Base-by-base conservation (phyloP, 139 green algal species). In the Nannochloris sp. region DNA sequence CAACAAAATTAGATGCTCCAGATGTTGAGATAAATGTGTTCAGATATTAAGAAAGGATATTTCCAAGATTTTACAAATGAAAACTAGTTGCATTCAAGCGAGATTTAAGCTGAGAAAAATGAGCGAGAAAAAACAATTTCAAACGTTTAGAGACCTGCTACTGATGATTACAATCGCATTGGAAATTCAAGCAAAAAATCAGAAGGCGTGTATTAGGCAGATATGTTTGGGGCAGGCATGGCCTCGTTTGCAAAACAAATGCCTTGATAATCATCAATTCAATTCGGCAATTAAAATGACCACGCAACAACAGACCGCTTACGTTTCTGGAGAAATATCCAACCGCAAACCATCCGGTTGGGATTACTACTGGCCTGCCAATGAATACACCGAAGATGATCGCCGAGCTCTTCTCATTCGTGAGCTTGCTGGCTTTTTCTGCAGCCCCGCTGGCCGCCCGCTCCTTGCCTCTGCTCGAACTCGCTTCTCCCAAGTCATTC, bases 331-430 rank as follows among this genome's bases (percentile, higher is more conserved):
- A n/a, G 64, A 7, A n/a, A 24, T 3, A 54, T 57, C 15, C 4
- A 36, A 15, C 65, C n/a, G n/a, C n/a, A n/a, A 31, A 33, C 79
- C 73, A 1, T 27, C 38, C 7, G 29, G 68, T 15, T 87, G 77
- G 78, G 31, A 30, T 10, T 34, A 74, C 23, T 75, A 87, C 46
- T 83, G 85, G 25, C 29, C 59, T 1, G 29, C 45, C 9, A 47
- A 64, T 19, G 60, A 68, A 1, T 84, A 72, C 39, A 37, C 57
- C 9, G 12, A 65, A 2, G 48, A 77, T 2, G 81, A 87, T 61
- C 66, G 75, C 3, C 62, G 79, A 0, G 72, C 70, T 7, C 4
- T 76, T 51, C 66, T 87, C 1, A 35, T 78, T 4, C 3, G 42
- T 1, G 77, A 86, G 23, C 34, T 87, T 19, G 15, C 67, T 0